Base-by-base conservation (phyloP, 306 rosid genomes). In the Gillenia trifoliata region DNA sequence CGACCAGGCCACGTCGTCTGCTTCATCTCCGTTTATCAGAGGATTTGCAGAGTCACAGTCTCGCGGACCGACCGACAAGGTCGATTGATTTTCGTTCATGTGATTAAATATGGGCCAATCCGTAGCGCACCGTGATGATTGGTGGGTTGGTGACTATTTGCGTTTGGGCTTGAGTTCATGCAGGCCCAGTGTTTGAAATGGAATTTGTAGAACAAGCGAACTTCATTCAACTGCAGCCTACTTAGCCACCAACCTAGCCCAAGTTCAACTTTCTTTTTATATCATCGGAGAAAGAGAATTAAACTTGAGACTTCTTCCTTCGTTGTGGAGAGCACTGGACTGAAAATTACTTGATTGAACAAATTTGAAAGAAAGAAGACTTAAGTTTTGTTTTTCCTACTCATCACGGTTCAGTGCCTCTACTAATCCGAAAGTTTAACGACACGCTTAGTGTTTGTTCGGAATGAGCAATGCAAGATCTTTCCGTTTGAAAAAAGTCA, bases 1-100 rank as follows among this genome's bases (percentile, higher is more conserved):
- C 75, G n/a, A 10, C 60, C 40, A 3, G 98, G 86, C 88, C 95
- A 88, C 8, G 88, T 84, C 29, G 56, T 60, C 79, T 81, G 88
- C 70, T 75, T 81, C 93, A 81, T 91, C 74, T 45, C 63, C 33
- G 20, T 40, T 71, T 8, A 47, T 12, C 66, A 38, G 41, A 36
- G 26, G 62, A 52, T 54, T 47, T 70, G 60, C 20, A 40, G 29
- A 8, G 30, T 43, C 52, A 34, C 47, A 6, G n/a, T 66, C 54
- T 22, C 52, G 64, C 33, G 15, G 64, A 26, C 30, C 7, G 33
- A 25, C 11, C 28, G 2, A 33, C 69, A 30, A 0, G 0, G 23
- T 3, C 61, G 29, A n/a, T 55, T 1, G 15, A 55, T 6, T 59
- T 59, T 26, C 2, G 40, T n/a, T 16, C 22, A 30, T 26, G 12